phyloP scores from a whole-genome alignment of 208 protist genomes.

The Acanthamoeba rhysodes region DNA sequence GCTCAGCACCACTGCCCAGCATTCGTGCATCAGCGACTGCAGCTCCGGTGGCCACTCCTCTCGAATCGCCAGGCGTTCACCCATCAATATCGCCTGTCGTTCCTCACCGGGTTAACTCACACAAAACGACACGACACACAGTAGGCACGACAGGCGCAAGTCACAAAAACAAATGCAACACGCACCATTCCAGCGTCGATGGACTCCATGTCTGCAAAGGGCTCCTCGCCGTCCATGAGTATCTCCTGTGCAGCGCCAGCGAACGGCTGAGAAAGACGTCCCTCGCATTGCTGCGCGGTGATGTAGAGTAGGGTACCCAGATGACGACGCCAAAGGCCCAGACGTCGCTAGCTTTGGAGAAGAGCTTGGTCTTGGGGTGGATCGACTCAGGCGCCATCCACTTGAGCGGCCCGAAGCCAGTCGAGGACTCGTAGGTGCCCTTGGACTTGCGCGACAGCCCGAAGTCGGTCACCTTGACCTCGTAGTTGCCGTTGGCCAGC shows the following conservation, averaged over 20 bases:
- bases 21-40: not conserved
- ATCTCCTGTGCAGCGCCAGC: not conserved
- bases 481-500: conserved; percentile 9
- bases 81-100: not conserved
- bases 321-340: conserved; percentile 2
- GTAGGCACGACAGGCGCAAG: too few species aligned
- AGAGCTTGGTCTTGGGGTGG: conserved; percentile 11
- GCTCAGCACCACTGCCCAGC: not conserved
- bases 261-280: not conserved
- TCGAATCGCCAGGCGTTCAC: not conserved
- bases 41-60: not conserved
- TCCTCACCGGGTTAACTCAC: too few species aligned
- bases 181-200: conserved; percentile 2
- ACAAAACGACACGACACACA: not conserved
- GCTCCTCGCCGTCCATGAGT: not conserved
- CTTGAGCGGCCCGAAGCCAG: not conserved
- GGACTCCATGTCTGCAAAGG: not conserved
- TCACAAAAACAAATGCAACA: not conserved
- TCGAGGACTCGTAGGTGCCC: conserved; percentile 9
- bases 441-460: conserved; percentile 2
- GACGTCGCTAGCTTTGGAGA: not conserved
- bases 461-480: conserved; percentile 12
- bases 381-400: not conserved
- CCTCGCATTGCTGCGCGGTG: too few species aligned
- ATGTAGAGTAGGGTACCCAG: not conserved